Conservation (phyloP, 2,329 filamentous ascomycete species). For the Aspergillus piperis region DNA sequence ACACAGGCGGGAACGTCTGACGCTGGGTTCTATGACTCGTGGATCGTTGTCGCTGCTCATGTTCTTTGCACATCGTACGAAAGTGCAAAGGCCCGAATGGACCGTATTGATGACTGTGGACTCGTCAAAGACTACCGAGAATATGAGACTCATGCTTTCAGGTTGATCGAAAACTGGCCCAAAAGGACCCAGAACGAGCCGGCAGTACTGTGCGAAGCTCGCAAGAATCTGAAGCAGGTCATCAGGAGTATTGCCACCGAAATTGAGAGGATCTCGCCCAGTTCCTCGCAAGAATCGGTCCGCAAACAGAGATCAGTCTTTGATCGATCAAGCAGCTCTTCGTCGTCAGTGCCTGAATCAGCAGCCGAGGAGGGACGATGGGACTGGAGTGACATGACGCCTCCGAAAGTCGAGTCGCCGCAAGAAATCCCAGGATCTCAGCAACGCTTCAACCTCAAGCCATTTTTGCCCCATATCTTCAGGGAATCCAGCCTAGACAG, state of each 20-base stretch:
- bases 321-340: slow-evolving; percentile 49
- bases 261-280: slow-evolving; percentile 46
- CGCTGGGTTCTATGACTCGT: slow-evolving; percentile 43
- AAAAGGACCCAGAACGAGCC: slow-evolving; percentile 32
- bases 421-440: slow-evolving; percentile 28
- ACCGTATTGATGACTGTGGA: slow-evolving; percentile 37
- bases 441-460: slow-evolving; percentile 31
- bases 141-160: slow-evolving; percentile 49
- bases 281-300: slow-evolving; percentile 41
- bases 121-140: slow-evolving; percentile 51
- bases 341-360: slow-evolving; percentile 45
- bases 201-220: slow-evolving; percentile 36
- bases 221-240: slow-evolving; percentile 36
- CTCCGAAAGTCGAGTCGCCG: slow-evolving; percentile 37
- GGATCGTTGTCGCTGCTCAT: slow-evolving; percentile 45
- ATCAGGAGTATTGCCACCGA: slow-evolving; percentile 42
- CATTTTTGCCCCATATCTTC: slow-evolving; percentile 39
- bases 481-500: slow-evolving; percentile 28
- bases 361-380: slow-evolving; percentile 41
- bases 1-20: slow-evolving; percentile 19
- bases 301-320: slow-evolving; percentile 48
- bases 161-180: slow-evolving; percentile 43
- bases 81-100: slow-evolving; percentile 44
- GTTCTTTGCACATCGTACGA: slow-evolving; percentile 47
- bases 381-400: slow-evolving; percentile 33